These are phyloP conservation scores for Fomes fomentarius DNA, from an alignment of 1,284 basidiomycete species.

Conservation along the genomic window DNA sequence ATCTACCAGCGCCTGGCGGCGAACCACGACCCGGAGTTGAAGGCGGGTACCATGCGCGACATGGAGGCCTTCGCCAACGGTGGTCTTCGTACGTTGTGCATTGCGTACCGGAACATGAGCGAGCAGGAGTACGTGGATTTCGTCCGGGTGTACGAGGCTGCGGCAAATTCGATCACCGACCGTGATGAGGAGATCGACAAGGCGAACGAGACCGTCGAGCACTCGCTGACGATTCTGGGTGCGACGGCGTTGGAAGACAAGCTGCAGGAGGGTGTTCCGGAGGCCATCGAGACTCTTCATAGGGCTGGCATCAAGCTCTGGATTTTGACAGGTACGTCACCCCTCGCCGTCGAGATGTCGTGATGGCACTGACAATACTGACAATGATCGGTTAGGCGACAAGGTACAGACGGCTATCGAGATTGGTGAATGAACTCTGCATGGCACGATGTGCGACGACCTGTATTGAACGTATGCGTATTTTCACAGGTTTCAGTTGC, in stretches of 20 bases:
- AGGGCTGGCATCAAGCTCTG: slow-evolving; percentile 96
- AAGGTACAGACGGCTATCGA: slow-evolving; percentile 98
- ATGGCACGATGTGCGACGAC: neutral
- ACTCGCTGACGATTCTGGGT: slow-evolving; percentile 82
- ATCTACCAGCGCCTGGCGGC: slow-evolving; percentile 84
- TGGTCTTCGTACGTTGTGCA: slow-evolving; percentile 90
- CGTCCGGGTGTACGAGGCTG: slow-evolving; percentile 83
- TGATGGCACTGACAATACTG: slow-evolving; percentile 11
- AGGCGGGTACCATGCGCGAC: slow-evolving; percentile 81
- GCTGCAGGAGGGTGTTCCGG: slow-evolving; percentile 95
- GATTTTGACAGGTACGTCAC: slow-evolving; percentile 78
- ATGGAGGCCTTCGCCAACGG: slow-evolving; percentile 95
- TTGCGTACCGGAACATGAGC: slow-evolving; percentile 79
- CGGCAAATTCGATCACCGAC: slow-evolving; percentile 73
- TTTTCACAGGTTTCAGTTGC: slow-evolving; percentile 74
- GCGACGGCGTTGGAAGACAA: slow-evolving; percentile 98
- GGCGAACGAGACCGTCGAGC: slow-evolving; percentile 85
- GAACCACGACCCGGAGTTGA: slow-evolving; percentile 76
- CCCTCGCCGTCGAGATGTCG: slow-evolving; percentile 2
- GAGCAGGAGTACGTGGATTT: slow-evolving; percentile 88
- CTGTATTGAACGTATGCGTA: neutral
- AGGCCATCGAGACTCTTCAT: slow-evolving; percentile 92
- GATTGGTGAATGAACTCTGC: slow-evolving; percentile 55
- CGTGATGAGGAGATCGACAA: slow-evolving; percentile 92
- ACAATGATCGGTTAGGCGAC: slow-evolving; percentile 76